These are phyloP conservation scores for Ceratocystis ficicola DNA, from an alignment of 2,329 filamentous ascomycete species.

Conservation along the genomic window DNA sequence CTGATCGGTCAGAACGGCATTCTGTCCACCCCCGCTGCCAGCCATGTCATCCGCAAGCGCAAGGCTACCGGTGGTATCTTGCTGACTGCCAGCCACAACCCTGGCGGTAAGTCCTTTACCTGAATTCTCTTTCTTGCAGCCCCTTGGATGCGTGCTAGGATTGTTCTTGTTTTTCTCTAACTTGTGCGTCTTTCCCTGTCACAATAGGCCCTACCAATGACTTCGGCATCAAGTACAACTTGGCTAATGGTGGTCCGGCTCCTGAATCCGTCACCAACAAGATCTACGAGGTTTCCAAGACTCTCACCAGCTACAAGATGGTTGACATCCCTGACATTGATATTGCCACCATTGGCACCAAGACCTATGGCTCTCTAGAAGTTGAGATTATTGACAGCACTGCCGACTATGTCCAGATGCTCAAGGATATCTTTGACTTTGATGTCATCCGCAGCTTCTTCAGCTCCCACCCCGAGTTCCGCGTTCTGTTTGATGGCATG, in stretches of 20 bases:
- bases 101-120: slow-evolving; percentile 56
- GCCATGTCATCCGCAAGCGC: slow-evolving; percentile 86
- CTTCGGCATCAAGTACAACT: slow-evolving; percentile 99
- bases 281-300: slow-evolving; percentile 87
- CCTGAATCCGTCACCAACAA: slow-evolving; percentile 97
- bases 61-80: slow-evolving; percentile 95
- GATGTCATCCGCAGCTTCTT: slow-evolving; percentile 92
- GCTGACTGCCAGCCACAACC: slow-evolving; percentile 95
- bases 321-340: slow-evolving; percentile 78
- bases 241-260: slow-evolving; percentile 88
- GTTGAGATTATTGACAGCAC: slow-evolving; percentile 93
- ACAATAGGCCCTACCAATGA: slow-evolving; percentile 71
- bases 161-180: slow-evolving; percentile 1
- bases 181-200: neutral
- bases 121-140: too few relatives aligned
- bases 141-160: neutral
- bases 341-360: slow-evolving; percentile 66
- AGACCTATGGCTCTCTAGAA: slow-evolving; percentile 74
- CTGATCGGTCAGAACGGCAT: slow-evolving; percentile 94
- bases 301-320: slow-evolving; percentile 82
- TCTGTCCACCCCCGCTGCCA: slow-evolving; percentile 88
- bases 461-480: slow-evolving; percentile 75
- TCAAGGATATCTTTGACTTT: slow-evolving; percentile 99
- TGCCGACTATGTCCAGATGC: slow-evolving; percentile 81
- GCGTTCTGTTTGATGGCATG: slow-evolving; percentile 89